Base-by-base conservation (phyloP, 257 asterid genomes). In the Solanum virginianum region DNA sequence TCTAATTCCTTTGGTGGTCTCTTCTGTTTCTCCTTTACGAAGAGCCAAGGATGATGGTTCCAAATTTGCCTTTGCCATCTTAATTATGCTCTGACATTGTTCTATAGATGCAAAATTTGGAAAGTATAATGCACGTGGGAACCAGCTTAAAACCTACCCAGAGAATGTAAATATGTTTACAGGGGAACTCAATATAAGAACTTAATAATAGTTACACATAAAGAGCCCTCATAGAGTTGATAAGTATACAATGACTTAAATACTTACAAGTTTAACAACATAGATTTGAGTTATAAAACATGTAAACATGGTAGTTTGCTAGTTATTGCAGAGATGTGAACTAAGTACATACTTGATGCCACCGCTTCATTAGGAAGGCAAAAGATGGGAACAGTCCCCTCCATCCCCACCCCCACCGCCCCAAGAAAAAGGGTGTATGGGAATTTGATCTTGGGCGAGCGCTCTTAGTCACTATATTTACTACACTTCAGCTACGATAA, bases 71-170 rank as follows among this genome's bases (percentile, higher is more conserved):
- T 92, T 91, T n/a, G 98, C 94, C 91, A 88, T 91, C 87, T 88
- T 72, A 49, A 94, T 84, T 81, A 95, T 89, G 90, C 89, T 84
- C 86, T 91, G 83, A 84, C 99, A 96, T 90, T 95, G 98, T 89
- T 96, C 94, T 56, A 80, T 93, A 81, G 97, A 93, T 56, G 98
- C 98, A 80, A 96, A 96, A 88, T 95, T 91, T 24, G 98, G 99
- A 86, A 94, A 96, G 93, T 93, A 93, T 18, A 94, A 68, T 56
- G 98, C 93, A 69, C 98, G 92, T 11, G 99, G 99, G 65, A 74
- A 89, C 99, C 97, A 92, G 94, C 99, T 96, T 89, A 96, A 90
- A 66, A 93, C 90, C 98, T 96, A 87, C 86, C 79, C 36, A 56
- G 49, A 22, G 53, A 88, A 88, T 75, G 60, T 26, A 51, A 15